Evolutionary conservation across 2,329 filamentous ascomycete genomes (phyloP), one percentile per base, ranked within the genome.

Genomic region (Akanthomyces lecanii): DNA sequence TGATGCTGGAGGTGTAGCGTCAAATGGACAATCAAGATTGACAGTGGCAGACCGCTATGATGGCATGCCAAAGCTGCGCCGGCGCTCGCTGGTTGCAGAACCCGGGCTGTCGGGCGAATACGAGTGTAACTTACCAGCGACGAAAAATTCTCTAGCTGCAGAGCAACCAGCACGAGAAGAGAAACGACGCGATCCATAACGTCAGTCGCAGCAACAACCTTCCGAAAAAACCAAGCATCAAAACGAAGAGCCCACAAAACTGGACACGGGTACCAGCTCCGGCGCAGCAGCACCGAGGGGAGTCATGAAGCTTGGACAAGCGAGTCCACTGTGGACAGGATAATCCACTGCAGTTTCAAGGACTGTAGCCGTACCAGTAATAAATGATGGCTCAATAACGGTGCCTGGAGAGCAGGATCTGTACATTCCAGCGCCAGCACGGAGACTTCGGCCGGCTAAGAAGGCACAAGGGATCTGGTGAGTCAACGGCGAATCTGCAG

Each of bases 261-360:
- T 52, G 58, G 58, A 61, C 58, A 53, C 58, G 58, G 58, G 58
- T 61, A 61, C 58, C 38, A 53, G 40, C 48, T 53, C 58, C 58
- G 58, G 23, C 45, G 57, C 57, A 52, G 30, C 45, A 42, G 12
- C 5, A n/a, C 33, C 28, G 28, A 21, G 28, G 38, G 18, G 47
- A 53, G 47, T 45, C 38, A 50, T 23, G 38, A 42, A 40, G 45
- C 23, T 42, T 40, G 42, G 18, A 44, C 25, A 25, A 11, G 25
- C 54, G 10, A 59, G 30, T 10, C 45, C 45, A 59, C 33, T 28
- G 33, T 42, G 56, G 45, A 18, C 45, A 30, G 14, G 28, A 0
- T 5, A 10, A 21, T 7, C 44, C 56, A 51, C 56, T 7, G 47
- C 33, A 7, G 44, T 38, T 48, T 58, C 42, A 57, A 38, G 42